These are phyloP conservation scores for Penicillium simplicissimum DNA, from an alignment of 495 filamentous ascomycete genomes.

Conservation along the genomic window DNA sequence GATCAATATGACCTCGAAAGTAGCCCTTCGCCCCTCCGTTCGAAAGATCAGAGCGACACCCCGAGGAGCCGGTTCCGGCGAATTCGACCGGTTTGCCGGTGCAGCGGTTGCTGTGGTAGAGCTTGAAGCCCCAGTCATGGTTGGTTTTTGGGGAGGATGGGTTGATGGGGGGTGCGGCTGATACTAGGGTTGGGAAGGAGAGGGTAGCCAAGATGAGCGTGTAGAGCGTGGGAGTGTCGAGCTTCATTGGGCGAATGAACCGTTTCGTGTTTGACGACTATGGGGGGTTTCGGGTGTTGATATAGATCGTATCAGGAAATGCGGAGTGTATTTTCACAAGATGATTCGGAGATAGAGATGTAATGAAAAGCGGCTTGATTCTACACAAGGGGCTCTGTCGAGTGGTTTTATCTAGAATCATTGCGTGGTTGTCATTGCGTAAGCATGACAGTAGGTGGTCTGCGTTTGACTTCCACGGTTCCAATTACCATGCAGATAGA, in stretches of 20 bases:
- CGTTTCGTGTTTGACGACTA: neutral
- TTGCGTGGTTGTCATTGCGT: neutral
- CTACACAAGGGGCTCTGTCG: no score
- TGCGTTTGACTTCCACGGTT: neutral
- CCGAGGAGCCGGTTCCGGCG: conserved; percentile 9
- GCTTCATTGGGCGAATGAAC: no score
- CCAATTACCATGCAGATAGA: no score
- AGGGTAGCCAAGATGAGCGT: neutral
- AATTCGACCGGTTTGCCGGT: conserved; percentile 1
- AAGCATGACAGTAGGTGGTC: neutral
- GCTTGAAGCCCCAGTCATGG: conserved; percentile 14
- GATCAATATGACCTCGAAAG: conserved; percentile 8
- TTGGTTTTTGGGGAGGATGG: neutral
- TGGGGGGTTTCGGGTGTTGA: neutral
- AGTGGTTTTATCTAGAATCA: neutral
- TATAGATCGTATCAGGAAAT: neutral
- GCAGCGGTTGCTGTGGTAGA: conserved; percentile 15
- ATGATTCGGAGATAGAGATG: neutral
- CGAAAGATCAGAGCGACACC: conserved; percentile 11
- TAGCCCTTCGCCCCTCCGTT: conserved; percentile 7
- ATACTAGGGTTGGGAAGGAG: neutral
- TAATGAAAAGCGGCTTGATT: neutral
- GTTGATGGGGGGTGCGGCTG: neutral
- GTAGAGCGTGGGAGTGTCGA: neutral
- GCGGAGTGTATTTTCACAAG: neutral